Evolutionary conservation across 2,329 filamentous ascomycete species (phyloP), one percentile per base, ranked within the genome.

Genomic region (Venturia aucupariae): DNA sequence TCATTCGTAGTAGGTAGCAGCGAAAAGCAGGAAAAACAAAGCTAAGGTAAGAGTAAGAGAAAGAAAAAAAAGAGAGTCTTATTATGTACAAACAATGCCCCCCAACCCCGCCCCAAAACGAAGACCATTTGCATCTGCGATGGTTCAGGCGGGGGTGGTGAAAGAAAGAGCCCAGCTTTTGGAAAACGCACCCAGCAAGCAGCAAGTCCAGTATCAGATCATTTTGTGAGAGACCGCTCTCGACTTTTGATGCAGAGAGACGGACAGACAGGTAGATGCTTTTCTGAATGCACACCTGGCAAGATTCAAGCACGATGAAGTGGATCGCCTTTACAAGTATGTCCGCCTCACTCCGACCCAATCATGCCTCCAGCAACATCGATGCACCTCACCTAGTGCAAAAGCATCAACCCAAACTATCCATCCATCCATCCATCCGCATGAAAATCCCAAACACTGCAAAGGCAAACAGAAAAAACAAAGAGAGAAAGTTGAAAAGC

Each of bases 221-320:
- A 48, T 48, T 48, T 48, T 48, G 39, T 41, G 11, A 15, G 11
- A 15, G 39, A 17, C 44, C 19, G 13, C 44, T 48, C 4, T 48
- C 44, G 44, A 48, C 22, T 48, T 57, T 57, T 57, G 51, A 57
- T 57, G 51, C 27, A 8, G 24, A 55, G 13, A 55, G 27, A 57
- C 11, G 35, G 27, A 55, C 24, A 55, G 27, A 57, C 11, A 57
- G 27, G 35, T 30, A 57, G 30, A 57, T 5, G 27, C 17, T 19
- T 17, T 4, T 5, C 4, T 3, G 5, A 2, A 15, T 4, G 6
- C 46, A 51, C 8, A 27, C 8, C 22, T 22, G 10, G 19, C 19
- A 24, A n/a, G 22, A 7, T 48, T 48, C 19, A 48, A 48, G 44
- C 44, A 24, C 44, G 24, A 22, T 22, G 19, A 48, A 24, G 19